Conservation (phyloP, 73 alveolate genomes). For the Tetrahymena borealis region DNA sequence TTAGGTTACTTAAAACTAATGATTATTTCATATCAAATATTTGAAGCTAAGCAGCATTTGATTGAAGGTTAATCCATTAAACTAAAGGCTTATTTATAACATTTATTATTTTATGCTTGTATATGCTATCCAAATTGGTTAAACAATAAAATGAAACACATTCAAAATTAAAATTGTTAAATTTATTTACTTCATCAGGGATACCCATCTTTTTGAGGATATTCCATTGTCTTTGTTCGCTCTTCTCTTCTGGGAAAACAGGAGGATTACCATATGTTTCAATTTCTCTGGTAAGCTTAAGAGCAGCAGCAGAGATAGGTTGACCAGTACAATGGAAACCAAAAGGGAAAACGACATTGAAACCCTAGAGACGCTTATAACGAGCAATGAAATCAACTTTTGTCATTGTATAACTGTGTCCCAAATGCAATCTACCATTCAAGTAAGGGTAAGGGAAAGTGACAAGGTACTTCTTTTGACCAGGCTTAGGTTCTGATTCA, state of each 20-base stretch:
- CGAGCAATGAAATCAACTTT: conserved; percentile 96
- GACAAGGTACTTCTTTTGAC: conserved; percentile 69
- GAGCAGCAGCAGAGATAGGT: conserved; percentile 99
- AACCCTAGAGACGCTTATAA: conserved; percentile 84
- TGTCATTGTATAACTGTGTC: conserved; percentile 94
- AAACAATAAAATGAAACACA: too few relatives aligned
- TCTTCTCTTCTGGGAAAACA: conserved; percentile 28
- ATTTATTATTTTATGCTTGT: too few relatives aligned
- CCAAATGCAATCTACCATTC: conserved; percentile 96
- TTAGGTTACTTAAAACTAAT: too few relatives aligned
- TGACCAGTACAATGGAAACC: conserved; percentile 99
- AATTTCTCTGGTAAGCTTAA: conserved; percentile 79
- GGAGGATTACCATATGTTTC: conserved; percentile 2
- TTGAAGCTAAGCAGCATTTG: too few relatives aligned
- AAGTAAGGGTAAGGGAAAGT: conserved; percentile 99
- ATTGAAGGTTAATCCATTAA: too few relatives aligned
- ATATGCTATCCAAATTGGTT: too few relatives aligned
- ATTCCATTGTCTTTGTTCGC: conserved; percentile 38
- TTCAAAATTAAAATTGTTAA: too few relatives aligned
- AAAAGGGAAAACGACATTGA: conserved; percentile 93
- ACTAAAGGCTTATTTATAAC: too few relatives aligned
- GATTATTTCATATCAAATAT: too few relatives aligned
- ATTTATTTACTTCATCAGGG: conserved; percentile 35
- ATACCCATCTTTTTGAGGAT: conserved; percentile 56
- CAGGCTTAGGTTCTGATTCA: conserved; percentile 72